Evolutionary conservation across 495 filamentous ascomycete species (phyloP), one percentile per base, ranked within the genome.

Genomic region (Penicillium subrubescens): DNA sequence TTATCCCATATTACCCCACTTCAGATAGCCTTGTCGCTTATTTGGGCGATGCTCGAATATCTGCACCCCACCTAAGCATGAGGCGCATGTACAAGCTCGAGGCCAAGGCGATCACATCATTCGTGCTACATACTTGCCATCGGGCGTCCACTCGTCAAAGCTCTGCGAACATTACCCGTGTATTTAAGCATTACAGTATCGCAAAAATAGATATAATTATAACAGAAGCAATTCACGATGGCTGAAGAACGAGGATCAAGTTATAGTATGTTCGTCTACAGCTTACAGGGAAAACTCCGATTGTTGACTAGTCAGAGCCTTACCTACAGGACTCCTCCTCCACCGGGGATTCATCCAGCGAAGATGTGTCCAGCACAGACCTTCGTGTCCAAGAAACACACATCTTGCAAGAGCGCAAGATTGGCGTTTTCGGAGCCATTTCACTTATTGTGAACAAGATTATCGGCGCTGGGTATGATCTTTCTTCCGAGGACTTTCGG

Each of bases 361-460:
- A 63, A 27, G 21, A 69, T 65, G 54, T 15, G 14, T 61, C 60
- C 23, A 64, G n/a, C 19, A 58, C 52, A 12, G 53, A 37, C 25
- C 19, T 63, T 29, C 46, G 43, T 0, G 53, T 71, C 29, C 56
- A 67, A 15, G 71, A 73, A 21, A 27, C 60, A 8, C 46, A 73
- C 62, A 69, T 73, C 11, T 46, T 73, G 15, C 71, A 73, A 57
- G 71, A 69, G 1, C 64, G 71, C 43, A 63, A 57, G 33, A 73
- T 73, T 55, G 71, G 71, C 3, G 34, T 69, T 12, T 67, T 65
- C 11, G 71, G 71, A 3, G 68, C 71, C 6, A 66, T 73, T 25
- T 73, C 71, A 0, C 59, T 73, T 5, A 68, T 73, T 21, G 64
- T 73, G 25, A 73, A 73, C 41, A 73, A 73, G 35, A 73, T 73